Conservation (phyloP, 225 moss, liverwort and hornwort genomes). For the Pseudisothecium myosuroides region DNA sequence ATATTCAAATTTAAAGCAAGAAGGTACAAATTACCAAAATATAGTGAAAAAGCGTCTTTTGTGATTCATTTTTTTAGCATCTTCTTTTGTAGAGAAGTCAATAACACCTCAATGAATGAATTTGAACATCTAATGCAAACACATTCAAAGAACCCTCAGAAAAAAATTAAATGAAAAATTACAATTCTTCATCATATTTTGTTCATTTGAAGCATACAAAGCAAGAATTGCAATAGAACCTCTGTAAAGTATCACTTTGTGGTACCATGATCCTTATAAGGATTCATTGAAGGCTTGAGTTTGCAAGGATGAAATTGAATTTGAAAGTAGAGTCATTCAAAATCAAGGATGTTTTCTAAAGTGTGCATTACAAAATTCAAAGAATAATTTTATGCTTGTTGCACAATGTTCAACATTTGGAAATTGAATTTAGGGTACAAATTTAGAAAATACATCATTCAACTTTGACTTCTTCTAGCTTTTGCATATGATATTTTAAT, state of each 20-base stretch:
- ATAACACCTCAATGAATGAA: not conserved
- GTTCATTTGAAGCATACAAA: not conserved
- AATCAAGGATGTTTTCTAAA: not conserved
- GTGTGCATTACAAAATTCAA: not conserved
- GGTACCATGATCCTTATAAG: not conserved
- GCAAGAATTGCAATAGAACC: not conserved
- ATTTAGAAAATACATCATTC: not conserved
- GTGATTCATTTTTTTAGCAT: not conserved
- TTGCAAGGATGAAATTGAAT: not conserved
- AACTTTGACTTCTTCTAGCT: not conserved
- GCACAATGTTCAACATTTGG: not conserved
- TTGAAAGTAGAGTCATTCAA: not conserved
- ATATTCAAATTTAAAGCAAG: not conserved
- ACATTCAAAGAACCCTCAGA: not conserved
- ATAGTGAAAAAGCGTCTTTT: not conserved
- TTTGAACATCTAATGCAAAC: not conserved
- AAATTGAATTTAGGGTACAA: not conserved
- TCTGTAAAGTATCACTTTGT: not conserved
- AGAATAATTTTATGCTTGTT: not conserved
- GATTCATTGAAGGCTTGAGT: not conserved
- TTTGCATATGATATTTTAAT: not conserved
- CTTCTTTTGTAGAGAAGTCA: not conserved
- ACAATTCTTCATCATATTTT: fast-evolving
- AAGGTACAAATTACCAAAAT: not conserved
- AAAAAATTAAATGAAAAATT: not conserved